Evolutionary conservation across 2,329 filamentous ascomycete genomes (phyloP), one percentile per base, ranked within the genome.

Genomic region (Exophiala spinifera): DNA sequence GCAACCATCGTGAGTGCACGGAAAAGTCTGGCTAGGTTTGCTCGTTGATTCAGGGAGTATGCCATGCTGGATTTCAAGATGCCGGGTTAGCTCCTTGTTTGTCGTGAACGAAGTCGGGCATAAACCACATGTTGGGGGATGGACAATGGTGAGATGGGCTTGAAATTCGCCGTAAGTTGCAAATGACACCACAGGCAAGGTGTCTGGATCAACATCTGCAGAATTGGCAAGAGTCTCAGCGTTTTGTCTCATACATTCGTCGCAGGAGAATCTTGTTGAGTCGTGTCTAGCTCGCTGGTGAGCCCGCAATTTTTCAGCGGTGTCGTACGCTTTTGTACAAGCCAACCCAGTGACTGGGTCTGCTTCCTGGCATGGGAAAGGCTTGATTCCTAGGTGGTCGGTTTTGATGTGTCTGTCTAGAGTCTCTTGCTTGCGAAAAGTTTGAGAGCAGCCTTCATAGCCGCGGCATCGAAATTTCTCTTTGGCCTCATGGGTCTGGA

Each of bases 381-480:
- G 84, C 43, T 86, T 83, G 55, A 86, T 72, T 23, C 85, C 77
- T 36, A 92, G 74, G 69, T 97, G 92, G 11, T 85, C 86, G 8
- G 83, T 82, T 50, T 86, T 83, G 59, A 96, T 82, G 68, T 97
- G 92, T 48, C 88, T 85, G 67, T 91, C 84, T 14, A 96, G 78
- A 0, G 91, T 95, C 61, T 90, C 85, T 67, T 90, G 87, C 71
- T 96, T 96, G 57, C 92, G 83, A 70, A 96, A 97, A 17, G 83
- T 84, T 71, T 89, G 82, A 15, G 81, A 80, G 71, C 91, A 96
- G 1, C 80, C 82, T 1, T 81, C 79, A 62, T 83, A 86, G 31
- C 83, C 85, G 19, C 80, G 83, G 66, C 91, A 96, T 53, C 81
- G 79, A 65, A 87, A 91, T 49, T 87, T 80, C 67, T 94, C 86